Percentiles rank a stretch among this genome's conserved stretches.
phyloP scores from a whole-genome alignment of 2,329 filamentous ascomycete species.

The Beauveria scarabaeidicola region DNA sequence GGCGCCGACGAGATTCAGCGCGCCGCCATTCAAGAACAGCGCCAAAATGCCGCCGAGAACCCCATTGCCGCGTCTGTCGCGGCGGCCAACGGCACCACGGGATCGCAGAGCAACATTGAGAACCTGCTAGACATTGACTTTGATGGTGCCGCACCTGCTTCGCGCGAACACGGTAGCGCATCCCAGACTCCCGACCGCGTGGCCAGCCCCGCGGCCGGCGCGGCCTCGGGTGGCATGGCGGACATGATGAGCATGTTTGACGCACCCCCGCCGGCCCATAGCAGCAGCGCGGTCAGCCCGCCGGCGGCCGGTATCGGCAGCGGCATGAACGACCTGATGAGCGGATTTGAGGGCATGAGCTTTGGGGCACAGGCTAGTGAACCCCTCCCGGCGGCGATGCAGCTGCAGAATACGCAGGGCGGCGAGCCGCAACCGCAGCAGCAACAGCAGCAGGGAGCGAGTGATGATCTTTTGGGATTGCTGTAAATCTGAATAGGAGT shows the following conservation, averaged over 20 bases:
- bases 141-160: slow-evolving; percentile 87
- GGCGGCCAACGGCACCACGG: slow-evolving; percentile 53
- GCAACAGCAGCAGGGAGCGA: slow-evolving; percentile 45
- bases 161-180: slow-evolving; percentile 51
- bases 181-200: slow-evolving; percentile 60
- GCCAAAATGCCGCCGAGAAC: slow-evolving; percentile 85
- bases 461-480: slow-evolving; percentile 49
- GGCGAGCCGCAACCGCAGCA: slow-evolving; percentile 13
- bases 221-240: slow-evolving; percentile 42
- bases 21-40: slow-evolving; percentile 92
- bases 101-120: slow-evolving; percentile 71
- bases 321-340: slow-evolving; percentile 81
- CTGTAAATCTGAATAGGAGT: slow-evolving; percentile 23
- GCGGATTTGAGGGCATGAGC: slow-evolving; percentile 76
- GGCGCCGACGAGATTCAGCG: slow-evolving; percentile 91
- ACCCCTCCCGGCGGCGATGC: slow-evolving; percentile 55
- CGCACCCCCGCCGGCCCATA: slow-evolving; percentile 48
- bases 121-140: slow-evolving; percentile 96
- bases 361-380: slow-evolving; percentile 54
- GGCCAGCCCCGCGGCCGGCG: slow-evolving; percentile 48
- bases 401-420: slow-evolving; percentile 36
- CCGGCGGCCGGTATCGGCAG: slow-evolving; percentile 32
- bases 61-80: slow-evolving; percentile 81
- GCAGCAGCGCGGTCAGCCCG: slow-evolving; percentile 27
- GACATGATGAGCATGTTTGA: slow-evolving; percentile 66